Percentiles rank a stretch among this genome's conserved stretches.
Evolutionary conservation across 345 rosid species (phyloP).

Genomic region (Euphorbia pulcherrima): DNA sequence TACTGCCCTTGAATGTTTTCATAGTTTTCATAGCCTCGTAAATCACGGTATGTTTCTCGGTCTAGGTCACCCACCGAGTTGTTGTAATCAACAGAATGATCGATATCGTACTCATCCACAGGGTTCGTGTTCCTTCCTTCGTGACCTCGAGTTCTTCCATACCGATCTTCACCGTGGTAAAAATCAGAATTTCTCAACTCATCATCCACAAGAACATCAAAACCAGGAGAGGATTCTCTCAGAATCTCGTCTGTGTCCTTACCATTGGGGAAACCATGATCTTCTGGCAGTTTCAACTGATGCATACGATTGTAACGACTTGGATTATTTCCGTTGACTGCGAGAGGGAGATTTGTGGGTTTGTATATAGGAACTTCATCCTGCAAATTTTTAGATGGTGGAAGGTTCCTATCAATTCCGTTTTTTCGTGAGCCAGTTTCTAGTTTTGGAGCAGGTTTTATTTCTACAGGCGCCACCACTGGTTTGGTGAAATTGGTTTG

Average conservation of each 20-base stretch:
- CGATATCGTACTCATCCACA: conserved; percentile 52
- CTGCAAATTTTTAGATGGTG: conserved; percentile 24
- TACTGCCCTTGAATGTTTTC: conserved; percentile 50
- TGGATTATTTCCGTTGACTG: conserved; percentile 37
- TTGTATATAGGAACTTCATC: conserved; percentile 44
- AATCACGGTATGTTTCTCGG: conserved; percentile 40
- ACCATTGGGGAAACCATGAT: conserved; percentile 45
- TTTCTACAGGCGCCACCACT: conserved; percentile 27
- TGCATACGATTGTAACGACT: conserved; percentile 38
- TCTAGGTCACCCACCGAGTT: conserved; percentile 42
- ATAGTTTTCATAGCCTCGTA: conserved; percentile 44
- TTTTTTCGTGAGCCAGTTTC: conserved; percentile 33
- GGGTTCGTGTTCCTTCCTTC: conserved; percentile 52
- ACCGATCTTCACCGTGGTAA: conserved; percentile 67
- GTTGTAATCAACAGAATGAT: conserved; percentile 41
- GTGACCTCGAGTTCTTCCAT: conserved; percentile 46
- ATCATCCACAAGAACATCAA: conserved; percentile 94
- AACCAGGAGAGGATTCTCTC: conserved; percentile 92
- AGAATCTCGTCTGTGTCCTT: conserved; percentile 64
- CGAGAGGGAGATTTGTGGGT: conserved; percentile 27
- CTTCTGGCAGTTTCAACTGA: conserved; percentile 47
- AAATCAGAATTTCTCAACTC: conserved; percentile 64
- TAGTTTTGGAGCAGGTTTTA: conserved; percentile 32
- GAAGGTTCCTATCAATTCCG: conserved; percentile 31
- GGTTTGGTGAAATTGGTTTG: conserved; percentile 31